Conservation (phyloP, 2,329 filamentous ascomycete genomes). For the Cordyceps tenuipes region DNA sequence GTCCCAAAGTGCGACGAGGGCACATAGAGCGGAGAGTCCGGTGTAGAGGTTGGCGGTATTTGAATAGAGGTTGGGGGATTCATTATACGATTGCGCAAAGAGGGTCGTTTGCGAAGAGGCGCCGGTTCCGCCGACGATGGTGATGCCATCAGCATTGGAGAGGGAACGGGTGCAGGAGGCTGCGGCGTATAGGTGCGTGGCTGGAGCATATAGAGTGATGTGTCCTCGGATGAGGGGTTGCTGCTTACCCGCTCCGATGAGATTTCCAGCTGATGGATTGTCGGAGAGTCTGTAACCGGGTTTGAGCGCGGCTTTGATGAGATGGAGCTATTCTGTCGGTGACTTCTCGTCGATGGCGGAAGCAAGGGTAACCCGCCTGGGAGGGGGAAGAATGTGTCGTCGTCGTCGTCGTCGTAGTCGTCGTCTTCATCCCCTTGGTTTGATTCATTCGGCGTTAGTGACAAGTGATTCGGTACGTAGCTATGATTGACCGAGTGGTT, state of each 20-base stretch:
- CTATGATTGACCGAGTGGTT: neutral
- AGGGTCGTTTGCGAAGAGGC: slow-evolving; percentile 32
- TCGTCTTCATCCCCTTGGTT: slow-evolving; percentile 8
- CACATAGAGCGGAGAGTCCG: slow-evolving; percentile 17
- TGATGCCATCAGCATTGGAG: slow-evolving; percentile 32
- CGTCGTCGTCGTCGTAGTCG: slow-evolving; percentile 4
- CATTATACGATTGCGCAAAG: slow-evolving; percentile 44
- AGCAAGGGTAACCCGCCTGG: slow-evolving; percentile 10
- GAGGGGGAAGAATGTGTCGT: slow-evolving; percentile 9
- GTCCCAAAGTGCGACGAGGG: slow-evolving; percentile 26
- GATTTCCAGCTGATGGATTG: neutral
- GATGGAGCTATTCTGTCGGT: neutral
- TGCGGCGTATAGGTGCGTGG: slow-evolving; percentile 50
- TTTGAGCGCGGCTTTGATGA: slow-evolving; percentile 3
- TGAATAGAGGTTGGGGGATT: slow-evolving; percentile 45
- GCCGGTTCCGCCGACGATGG: slow-evolving; percentile 13
- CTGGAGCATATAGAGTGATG: slow-evolving; percentile 44
- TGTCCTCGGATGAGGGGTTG: slow-evolving; percentile 20
- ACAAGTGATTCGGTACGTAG: neutral
- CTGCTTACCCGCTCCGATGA: neutral
- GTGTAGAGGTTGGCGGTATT: slow-evolving; percentile 34
- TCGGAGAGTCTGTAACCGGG: neutral
- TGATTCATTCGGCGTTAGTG: slow-evolving; percentile 9
- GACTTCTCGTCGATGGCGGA: neutral
- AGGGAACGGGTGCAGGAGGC: slow-evolving; percentile 38